Evolutionary conservation across 2,329 filamentous ascomycete species (phyloP).

Genomic region (Xylariaceae sp.): DNA sequence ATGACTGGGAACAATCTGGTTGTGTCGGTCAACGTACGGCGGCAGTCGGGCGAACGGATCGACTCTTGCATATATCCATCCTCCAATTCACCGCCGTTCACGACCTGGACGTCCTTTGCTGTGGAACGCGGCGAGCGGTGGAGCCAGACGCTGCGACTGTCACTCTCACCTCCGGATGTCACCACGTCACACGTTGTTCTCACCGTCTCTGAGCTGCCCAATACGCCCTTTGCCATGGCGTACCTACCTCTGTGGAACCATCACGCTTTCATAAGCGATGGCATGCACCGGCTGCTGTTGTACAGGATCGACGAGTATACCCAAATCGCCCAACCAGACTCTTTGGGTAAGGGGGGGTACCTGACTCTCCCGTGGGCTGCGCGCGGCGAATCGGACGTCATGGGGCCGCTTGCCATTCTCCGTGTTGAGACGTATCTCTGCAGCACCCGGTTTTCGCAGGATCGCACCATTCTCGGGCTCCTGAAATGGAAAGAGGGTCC

Average conservation of each 20-base stretch:
- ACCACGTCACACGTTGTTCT: constrained; percentile 80
- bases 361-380: constrained; percentile 76
- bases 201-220: constrained; percentile 80
- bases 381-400: constrained; percentile 65
- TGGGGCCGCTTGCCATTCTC: constrained; percentile 74
- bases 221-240: constrained; percentile 82
- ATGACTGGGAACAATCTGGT: constrained; percentile 71
- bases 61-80: constrained; percentile 83
- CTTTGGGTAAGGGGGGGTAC: constrained; percentile 75
- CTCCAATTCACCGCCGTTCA: constrained; percentile 72
- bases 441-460: constrained; percentile 92
- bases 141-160: constrained; percentile 82
- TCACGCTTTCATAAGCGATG: constrained; percentile 83
- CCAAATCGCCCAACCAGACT: constrained; percentile 57
- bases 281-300: constrained; percentile 71
- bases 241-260: constrained; percentile 94
- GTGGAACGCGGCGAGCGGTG: constrained; percentile 74
- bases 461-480: constrained; percentile 76
- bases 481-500: constrained; percentile 79
- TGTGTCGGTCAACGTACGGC: constrained; percentile 82
- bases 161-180: constrained; percentile 74
- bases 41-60: constrained; percentile 70
- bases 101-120: constrained; percentile 82
- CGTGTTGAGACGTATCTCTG: constrained; percentile 80
- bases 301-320: constrained; percentile 93